Base-by-base conservation (phyloP, 495 filamentous ascomycete species). In the Amniculicola lignicola region DNA sequence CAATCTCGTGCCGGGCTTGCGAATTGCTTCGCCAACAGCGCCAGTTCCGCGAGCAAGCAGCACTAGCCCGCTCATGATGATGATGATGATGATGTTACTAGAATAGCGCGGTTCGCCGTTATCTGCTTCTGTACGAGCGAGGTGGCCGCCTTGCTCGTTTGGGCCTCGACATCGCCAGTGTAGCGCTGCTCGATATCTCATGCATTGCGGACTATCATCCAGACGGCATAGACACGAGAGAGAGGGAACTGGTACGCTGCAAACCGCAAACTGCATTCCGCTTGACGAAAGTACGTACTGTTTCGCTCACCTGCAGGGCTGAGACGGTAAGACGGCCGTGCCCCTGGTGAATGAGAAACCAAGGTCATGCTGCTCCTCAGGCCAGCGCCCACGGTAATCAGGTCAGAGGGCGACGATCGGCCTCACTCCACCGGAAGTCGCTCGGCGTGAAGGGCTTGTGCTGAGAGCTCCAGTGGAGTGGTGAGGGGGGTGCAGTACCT, bases 261-360 rank as follows among this genome's bases (percentile, higher is more conserved):
- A n/a, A n/a, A n/a, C n/a, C n/a, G n/a, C n/a, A n/a, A n/a, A n/a
- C n/a, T n/a, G n/a, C n/a, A n/a, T n/a, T n/a, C n/a, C n/a, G n/a
- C n/a, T n/a, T n/a, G n/a, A n/a, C n/a, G n/a, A n/a, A n/a, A n/a
- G 37, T 52, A 44, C 40, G 48, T 47, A 52, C 47, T 12, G 39
- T 57, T 51, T 41, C 21, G 53, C 29, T 40, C 53, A 45, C 40
- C 60, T 54, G 54, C 60, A 63, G 60, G 60, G 60, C 60, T 63
- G 60, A 63, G 44, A 60, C 57, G 18, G 42, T 54, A 50, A 54
- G 53, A 41, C 53, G 53, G 47, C 42, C 38, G 18, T 37, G 47
- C 59, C 59, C 40, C 58, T 47, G 47, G 39, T 57, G n/a, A n/a
- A n/a, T 42, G 53, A 62, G 12, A 36, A 28, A 41, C 22, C 42